Percentiles rank a stretch among this genome's conserved stretches.
Evolutionary conservation across 2,329 filamentous ascomycete species (phyloP).

Genomic region (Botrytis tulipae): DNA sequence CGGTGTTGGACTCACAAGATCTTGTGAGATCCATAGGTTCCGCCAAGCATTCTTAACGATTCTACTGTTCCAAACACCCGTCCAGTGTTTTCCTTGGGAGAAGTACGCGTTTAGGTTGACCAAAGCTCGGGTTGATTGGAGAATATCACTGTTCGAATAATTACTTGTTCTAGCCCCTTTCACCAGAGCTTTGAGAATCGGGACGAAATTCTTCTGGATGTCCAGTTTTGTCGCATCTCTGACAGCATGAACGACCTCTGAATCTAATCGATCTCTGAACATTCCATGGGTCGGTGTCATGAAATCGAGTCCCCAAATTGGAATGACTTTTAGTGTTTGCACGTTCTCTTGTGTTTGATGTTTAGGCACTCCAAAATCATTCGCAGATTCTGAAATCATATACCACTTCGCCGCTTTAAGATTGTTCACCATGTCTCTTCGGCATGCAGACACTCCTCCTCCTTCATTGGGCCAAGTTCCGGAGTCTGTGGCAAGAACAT

Average conservation of each 20-base stretch:
- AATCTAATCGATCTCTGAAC: slow-evolving; percentile 48
- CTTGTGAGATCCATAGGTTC: slow-evolving; percentile 46
- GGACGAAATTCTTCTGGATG: slow-evolving; percentile 53
- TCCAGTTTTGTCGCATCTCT: slow-evolving; percentile 44
- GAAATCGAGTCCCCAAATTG: slow-evolving; percentile 51
- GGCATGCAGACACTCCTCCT: slow-evolving; percentile 51
- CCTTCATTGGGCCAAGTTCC: slow-evolving; percentile 38
- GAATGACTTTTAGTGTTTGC: slow-evolving; percentile 49
- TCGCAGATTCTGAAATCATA: slow-evolving; percentile 51
- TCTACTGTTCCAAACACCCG: slow-evolving; percentile 47
- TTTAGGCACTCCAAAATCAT: slow-evolving; percentile 50
- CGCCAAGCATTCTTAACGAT: slow-evolving; percentile 48
- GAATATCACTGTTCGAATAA: slow-evolving; percentile 47
- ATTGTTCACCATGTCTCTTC: slow-evolving; percentile 51
- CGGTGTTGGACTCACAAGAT: slow-evolving; percentile 43
- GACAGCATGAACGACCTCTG: slow-evolving; percentile 47
- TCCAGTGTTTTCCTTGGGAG: slow-evolving; percentile 44
- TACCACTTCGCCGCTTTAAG: slow-evolving; percentile 49
- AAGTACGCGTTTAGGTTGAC: slow-evolving; percentile 38
- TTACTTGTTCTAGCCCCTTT: slow-evolving; percentile 48
- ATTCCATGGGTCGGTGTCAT: slow-evolving; percentile 50
- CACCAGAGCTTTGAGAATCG: slow-evolving; percentile 50
- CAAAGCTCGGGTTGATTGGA: slow-evolving; percentile 38
- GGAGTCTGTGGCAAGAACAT: slow-evolving; percentile 43
- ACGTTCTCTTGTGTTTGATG: slow-evolving; percentile 51